These are phyloP conservation scores for Cystobasidium onofrii DNA, from an alignment of 768 basidiomycete genomes.

Conservation along the genomic window DNA sequence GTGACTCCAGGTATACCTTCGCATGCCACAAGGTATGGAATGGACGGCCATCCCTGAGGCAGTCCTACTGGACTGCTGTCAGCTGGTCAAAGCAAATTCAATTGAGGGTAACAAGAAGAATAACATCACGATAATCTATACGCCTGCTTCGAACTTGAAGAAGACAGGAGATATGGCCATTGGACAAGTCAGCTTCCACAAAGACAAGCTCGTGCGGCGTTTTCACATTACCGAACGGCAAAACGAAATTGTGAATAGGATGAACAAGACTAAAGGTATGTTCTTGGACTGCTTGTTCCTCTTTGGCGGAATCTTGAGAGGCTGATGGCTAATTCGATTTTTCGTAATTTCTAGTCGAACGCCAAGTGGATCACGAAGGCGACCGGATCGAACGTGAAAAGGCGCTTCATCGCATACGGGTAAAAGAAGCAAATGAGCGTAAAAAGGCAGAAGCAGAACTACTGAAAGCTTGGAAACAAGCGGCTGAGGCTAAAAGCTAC, in stretches of 20 bases:
- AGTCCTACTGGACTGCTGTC: conserved; percentile 75
- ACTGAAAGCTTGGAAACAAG: conserved; percentile 66
- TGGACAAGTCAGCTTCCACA: conserved; percentile 90
- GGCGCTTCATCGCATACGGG: conserved; percentile 48
- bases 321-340: no score
- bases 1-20: conserved; percentile 78
- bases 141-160: conserved; percentile 86
- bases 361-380: conserved; percentile 74
- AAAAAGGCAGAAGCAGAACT: conserved; percentile 71
- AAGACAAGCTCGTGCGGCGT: conserved; percentile 73
- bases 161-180: conserved; percentile 98
- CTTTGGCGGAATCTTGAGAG: no score
- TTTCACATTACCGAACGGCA: conserved; percentile 70
- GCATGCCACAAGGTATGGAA: conserved; percentile 66
- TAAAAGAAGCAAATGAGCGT: conserved; percentile 63
- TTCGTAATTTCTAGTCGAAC: conserved; percentile 14
- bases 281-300: no score
- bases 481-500: conserved; percentile 80
- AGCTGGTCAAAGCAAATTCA: conserved; percentile 94
- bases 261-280: conserved; percentile 87
- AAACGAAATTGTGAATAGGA: conserved; percentile 79
- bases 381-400: conserved; percentile 67
- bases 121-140: conserved; percentile 85
- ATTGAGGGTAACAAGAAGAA: conserved; percentile 94
- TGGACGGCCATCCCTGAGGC: conserved; percentile 82